Conservation (phyloP, 2,329 filamentous ascomycete genomes). For the Exophiala viscosa region DNA sequence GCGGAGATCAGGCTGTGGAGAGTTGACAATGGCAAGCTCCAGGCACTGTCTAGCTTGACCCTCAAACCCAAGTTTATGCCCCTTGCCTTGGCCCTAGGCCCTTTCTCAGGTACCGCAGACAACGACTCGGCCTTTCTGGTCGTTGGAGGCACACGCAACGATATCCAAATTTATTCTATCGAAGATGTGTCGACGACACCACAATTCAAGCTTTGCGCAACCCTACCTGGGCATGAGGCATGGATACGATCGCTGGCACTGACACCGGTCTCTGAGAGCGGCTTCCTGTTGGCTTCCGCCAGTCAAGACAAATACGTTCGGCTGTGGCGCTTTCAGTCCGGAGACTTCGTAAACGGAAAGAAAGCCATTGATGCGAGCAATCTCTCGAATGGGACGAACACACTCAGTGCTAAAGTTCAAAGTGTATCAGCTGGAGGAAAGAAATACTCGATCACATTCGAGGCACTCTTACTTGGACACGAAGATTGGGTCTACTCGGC, state of each 20-base stretch:
- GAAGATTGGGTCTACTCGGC: conserved; percentile 98
- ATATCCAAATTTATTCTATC: conserved; percentile 74
- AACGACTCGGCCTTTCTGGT: conserved; percentile 61
- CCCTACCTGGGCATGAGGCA: conserved; percentile 82
- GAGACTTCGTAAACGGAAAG: conserved; percentile 40
- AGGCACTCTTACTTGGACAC: conserved; percentile 87
- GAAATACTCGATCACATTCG: conserved; percentile 82
- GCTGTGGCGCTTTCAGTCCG: conserved; percentile 79
- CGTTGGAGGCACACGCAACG: conserved; percentile 76
- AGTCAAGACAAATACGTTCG: conserved; percentile 98
- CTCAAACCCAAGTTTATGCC: conserved; percentile 79
- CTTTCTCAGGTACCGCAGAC: conserved; percentile 52
- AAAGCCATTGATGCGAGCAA: conserved; percentile 42
- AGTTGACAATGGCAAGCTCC: conserved; percentile 44
- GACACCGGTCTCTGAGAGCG: conserved; percentile 60
- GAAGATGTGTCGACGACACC: conserved; percentile 38
- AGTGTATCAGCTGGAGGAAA: conserved; percentile 59
- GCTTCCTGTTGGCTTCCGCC: conserved; percentile 81
- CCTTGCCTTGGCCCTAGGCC: conserved; percentile 66
- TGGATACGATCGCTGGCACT: conserved; percentile 90
- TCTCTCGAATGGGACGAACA: conserved; percentile 54
- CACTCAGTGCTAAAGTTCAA: conserved; percentile 85
- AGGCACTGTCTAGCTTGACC: conserved; percentile 66
- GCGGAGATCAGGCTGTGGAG: conserved; percentile 65
- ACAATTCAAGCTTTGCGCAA: conserved; percentile 69